phyloP scores from a whole-genome alignment of 2,329 filamentous ascomycete species.

The Trichoderma sp. region DNA sequence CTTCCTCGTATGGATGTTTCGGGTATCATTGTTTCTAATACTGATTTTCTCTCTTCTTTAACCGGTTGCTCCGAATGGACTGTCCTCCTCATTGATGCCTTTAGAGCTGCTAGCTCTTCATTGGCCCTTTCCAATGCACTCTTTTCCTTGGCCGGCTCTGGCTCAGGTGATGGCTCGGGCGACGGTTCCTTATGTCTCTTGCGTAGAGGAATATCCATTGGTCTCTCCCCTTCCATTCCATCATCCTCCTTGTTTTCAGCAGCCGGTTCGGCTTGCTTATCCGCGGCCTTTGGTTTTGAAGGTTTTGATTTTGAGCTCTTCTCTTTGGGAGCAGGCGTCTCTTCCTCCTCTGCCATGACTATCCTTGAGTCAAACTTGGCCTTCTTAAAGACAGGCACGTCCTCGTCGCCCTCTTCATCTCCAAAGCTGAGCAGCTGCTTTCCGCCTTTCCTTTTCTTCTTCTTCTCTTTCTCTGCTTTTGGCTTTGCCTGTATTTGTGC shows the following conservation, averaged over 20 bases:
- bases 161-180: constrained; percentile 31
- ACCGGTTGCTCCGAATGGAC: constrained; percentile 50
- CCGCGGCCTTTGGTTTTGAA: constrained; percentile 36
- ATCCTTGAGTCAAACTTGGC: constrained; percentile 77
- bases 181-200: constrained; percentile 26
- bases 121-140: constrained; percentile 69
- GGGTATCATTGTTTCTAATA: constrained; percentile 74
- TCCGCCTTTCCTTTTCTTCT: constrained; percentile 71
- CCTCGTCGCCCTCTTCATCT: constrained; percentile 62
- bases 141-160: constrained; percentile 46
- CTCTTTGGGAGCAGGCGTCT: constrained; percentile 33
- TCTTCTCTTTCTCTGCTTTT: constrained; percentile 54
- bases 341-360: constrained; percentile 56
- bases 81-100: constrained; percentile 77
- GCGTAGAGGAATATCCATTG: not conserved
- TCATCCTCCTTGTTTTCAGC: not conserved
- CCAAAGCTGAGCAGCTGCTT: constrained; percentile 81
- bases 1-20: constrained; percentile 68
- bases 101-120: constrained; percentile 77
- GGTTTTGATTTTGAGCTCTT: constrained; percentile 34
- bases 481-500: constrained; percentile 49
- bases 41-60: constrained; percentile 63
- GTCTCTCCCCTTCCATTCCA: not conserved
- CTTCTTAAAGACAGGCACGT: constrained; percentile 67
- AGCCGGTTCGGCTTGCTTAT: not conserved